Conservation (phyloP, 2,329 filamentous ascomycete species). For the Claviceps capensis region DNA sequence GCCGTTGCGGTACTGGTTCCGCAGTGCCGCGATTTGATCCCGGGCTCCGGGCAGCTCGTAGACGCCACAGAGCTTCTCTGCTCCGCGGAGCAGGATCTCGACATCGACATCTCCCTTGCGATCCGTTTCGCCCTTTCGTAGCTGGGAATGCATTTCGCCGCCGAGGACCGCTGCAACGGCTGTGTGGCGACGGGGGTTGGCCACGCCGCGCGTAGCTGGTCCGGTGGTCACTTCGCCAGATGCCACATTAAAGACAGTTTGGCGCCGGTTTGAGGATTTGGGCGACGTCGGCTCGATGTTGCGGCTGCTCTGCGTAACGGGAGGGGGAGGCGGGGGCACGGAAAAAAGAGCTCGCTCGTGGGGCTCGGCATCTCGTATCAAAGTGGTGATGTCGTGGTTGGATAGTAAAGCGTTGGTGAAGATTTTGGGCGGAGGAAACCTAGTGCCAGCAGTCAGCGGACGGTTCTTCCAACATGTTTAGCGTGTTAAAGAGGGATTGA, state of each 20-base stretch:
- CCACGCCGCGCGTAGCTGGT: conserved; percentile 29
- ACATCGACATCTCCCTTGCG: conserved; percentile 64
- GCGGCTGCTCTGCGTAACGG: conserved; percentile 19
- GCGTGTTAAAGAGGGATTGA: not conserved
- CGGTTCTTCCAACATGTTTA: not conserved
- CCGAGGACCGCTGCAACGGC: conserved; percentile 85
- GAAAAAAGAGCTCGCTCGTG: conserved; percentile 95
- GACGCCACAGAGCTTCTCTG: conserved; percentile 79
- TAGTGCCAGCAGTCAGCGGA: conserved; percentile 21
- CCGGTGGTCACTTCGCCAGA: conserved; percentile 48
- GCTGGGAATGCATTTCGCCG: conserved; percentile 70
- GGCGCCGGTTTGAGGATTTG: conserved; percentile 32
- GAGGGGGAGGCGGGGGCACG: conserved; percentile 61
- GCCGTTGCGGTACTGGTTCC: conserved; percentile 58
- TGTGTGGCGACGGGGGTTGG: conserved; percentile 54
- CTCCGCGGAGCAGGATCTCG: conserved; percentile 69
- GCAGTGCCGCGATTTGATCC: conserved; percentile 61
- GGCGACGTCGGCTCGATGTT: conserved; percentile 25
- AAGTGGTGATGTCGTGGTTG: conserved; percentile 78
- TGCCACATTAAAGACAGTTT: conserved; percentile 53
- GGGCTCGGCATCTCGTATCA: conserved; percentile 89
- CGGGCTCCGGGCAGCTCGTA: conserved; percentile 70
- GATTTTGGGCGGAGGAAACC: conserved; percentile 81
- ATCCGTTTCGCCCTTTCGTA: conserved; percentile 42
- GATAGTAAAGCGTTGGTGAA: conserved; percentile 89